These are phyloP conservation scores for Aureobasidium sp. DNA, from an alignment of 2,329 filamentous ascomycete genomes.

Conservation along the genomic window DNA sequence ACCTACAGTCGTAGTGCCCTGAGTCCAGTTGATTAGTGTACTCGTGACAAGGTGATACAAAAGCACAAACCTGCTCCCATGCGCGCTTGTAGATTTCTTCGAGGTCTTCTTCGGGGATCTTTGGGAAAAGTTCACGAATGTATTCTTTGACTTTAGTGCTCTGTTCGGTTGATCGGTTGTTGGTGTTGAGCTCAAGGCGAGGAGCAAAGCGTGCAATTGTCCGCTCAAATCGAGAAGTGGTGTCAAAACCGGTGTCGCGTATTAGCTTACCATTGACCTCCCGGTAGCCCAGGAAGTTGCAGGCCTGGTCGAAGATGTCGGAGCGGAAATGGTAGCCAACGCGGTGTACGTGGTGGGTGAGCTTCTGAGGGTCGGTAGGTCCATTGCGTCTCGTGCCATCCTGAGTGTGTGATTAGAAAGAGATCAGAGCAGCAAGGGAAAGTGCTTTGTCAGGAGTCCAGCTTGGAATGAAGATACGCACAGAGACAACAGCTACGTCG, in stretches of 20 bases:
- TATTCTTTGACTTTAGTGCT: conserved; percentile 45
- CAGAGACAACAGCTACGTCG: conserved; percentile 51
- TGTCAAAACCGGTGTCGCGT: conserved; percentile 19
- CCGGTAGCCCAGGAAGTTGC: conserved; percentile 40
- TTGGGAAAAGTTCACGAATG: conserved; percentile 54
- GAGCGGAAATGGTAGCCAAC: conserved; percentile 56
- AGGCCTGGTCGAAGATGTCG: conserved; percentile 49
- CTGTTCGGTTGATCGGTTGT: conserved; percentile 21
- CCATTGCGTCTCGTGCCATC: conserved; percentile 12
- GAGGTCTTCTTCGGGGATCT: conserved; percentile 50
- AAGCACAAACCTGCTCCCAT: conserved; percentile 44
- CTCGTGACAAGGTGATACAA: not conserved
- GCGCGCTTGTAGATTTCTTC: conserved; percentile 51
- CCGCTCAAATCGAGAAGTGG: conserved; percentile 10
- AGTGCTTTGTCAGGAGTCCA: not conserved
- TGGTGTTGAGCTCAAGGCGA: not conserved
- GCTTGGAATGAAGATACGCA: conserved; percentile 30
- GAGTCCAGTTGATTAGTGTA: conserved; percentile 17
- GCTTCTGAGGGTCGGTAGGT: conserved; percentile 20
- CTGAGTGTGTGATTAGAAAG: not conserved
- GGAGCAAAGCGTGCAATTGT: conserved; percentile 10
- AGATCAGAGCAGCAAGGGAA: not conserved
- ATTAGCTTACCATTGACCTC: conserved; percentile 18
- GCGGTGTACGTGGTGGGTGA: conserved; percentile 52
- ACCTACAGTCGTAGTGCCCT: conserved; percentile 50